A percentile compares a stretch with the other conserved stretches of the same genome.
phyloP scores from a whole-genome alignment of 345 rosid genomes.

The Arabidopsis arenosa region DNA sequence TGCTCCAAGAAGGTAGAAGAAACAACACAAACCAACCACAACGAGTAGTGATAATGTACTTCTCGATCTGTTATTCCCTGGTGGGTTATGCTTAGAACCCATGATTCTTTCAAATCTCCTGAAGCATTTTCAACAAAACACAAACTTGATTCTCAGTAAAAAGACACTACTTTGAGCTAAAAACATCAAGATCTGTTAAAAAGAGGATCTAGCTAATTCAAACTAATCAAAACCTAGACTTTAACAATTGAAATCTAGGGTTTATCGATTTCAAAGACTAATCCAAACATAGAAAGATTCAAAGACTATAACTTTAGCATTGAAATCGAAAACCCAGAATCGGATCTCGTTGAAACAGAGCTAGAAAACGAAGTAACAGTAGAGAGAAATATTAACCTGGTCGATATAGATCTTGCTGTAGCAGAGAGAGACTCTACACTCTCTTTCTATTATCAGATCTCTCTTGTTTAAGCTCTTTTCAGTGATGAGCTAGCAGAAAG shows the following conservation, averaged over 20 bases:
- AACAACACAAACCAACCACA: conserved; percentile 81
- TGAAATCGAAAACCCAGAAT: conserved; percentile 27
- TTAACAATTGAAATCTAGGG: conserved; percentile 12
- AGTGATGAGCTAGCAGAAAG: conserved; percentile 37
- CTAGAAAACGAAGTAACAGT: neutral
- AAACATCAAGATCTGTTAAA: conserved; percentile 12
- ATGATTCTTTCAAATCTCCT: conserved; percentile 45
- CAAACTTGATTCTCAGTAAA: conserved; percentile 2
- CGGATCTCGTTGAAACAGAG: conserved; percentile 33
- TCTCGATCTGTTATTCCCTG: conserved; percentile 57
- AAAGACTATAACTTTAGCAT: conserved; percentile 33
- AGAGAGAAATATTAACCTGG: conserved; percentile 20
- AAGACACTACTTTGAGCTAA: conserved; percentile 17
- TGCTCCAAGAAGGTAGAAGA: conserved; percentile 89
- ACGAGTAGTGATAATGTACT: conserved; percentile 70
- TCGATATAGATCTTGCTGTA: conserved; percentile 32
- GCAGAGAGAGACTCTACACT: conserved; percentile 21
- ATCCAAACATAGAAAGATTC: neutral
- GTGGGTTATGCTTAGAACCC: conserved; percentile 63
- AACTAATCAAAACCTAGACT: neutral
- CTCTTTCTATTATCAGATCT: conserved; percentile 25
- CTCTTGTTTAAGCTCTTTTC: conserved; percentile 15
- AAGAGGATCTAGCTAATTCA: neutral
- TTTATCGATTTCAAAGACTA: conserved; percentile 7
- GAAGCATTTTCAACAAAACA: conserved; percentile 17